Conservation (phyloP, 1,284 basidiomycete species). For the Vanrija humicola region DNA sequence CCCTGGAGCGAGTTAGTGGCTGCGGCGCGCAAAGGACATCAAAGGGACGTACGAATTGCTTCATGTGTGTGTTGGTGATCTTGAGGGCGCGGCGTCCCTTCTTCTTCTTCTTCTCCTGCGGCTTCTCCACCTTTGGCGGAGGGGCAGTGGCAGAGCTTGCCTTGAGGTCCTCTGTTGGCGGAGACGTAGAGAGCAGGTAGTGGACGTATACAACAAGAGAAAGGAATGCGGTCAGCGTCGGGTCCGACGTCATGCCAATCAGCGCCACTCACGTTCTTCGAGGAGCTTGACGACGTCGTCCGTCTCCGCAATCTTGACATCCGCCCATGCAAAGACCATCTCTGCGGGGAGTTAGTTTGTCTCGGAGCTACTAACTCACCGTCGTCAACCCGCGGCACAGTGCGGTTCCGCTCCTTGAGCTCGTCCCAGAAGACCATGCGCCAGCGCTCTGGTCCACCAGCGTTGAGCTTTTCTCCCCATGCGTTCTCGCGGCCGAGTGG, state of each 20-base stretch:
- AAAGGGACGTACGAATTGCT: slow-evolving; percentile 32
- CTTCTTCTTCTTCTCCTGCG: slow-evolving; percentile 42
- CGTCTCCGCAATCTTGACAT: slow-evolving; percentile 39
- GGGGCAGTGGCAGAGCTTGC: slow-evolving; percentile 25
- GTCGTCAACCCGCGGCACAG: slow-evolving; percentile 39
- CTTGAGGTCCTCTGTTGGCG: slow-evolving; percentile 34
- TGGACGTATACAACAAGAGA: too few relatives aligned
- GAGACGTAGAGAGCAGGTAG: background rate
- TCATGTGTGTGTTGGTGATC: slow-evolving; percentile 50
- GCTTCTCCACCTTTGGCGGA: slow-evolving; percentile 30
- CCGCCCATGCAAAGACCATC: slow-evolving; percentile 44
- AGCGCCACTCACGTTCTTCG: slow-evolving; percentile 27
- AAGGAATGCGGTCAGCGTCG: too few relatives aligned
- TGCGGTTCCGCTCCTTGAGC: slow-evolving; percentile 34
- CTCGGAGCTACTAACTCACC: slow-evolving; percentile 22
- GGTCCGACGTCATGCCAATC: too few relatives aligned
- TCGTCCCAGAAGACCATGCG: slow-evolving; percentile 46
- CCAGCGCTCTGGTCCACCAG: slow-evolving; percentile 35
- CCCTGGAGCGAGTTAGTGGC: slow-evolving; percentile 25
- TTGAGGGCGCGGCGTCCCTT: slow-evolving; percentile 33
- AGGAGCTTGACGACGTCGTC: slow-evolving; percentile 46
- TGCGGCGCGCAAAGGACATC: too few relatives aligned
- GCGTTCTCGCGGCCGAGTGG: slow-evolving; percentile 39
- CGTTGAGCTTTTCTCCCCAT: slow-evolving; percentile 32
- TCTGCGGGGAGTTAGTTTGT: slow-evolving; percentile 19